A percentile compares a stretch with the other conserved stretches of the same genome.
phyloP scores from a whole-genome alignment of 306 rosid genomes.

The Quercus aquifolioides region DNA sequence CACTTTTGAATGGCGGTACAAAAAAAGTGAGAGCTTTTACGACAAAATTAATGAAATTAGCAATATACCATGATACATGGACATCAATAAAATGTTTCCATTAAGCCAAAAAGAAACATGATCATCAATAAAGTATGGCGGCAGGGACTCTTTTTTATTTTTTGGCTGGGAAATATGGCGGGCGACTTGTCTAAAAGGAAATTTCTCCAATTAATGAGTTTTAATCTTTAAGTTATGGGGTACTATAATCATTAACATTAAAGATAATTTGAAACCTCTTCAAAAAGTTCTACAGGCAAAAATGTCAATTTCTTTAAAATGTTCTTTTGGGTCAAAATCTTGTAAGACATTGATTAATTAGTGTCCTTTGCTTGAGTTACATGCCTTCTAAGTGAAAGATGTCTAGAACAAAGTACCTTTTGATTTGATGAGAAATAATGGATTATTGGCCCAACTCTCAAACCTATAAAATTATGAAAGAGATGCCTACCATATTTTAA shows the following conservation, averaged over 20 bases:
- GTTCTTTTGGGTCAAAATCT: neutral
- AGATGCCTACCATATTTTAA: too few relatives aligned
- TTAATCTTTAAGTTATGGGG: neutral
- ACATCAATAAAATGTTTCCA: neutral
- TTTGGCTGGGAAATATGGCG: neutral
- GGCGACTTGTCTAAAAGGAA: constrained; percentile 2
- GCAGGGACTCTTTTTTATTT: too few relatives aligned
- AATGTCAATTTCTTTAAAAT: neutral
- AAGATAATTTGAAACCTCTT: neutral
- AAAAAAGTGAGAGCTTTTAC: neutral
- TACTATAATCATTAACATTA: neutral
- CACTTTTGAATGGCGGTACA: constrained; percentile 12
- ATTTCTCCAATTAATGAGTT: neutral
- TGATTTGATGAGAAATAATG: too few relatives aligned
- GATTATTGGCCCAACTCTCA: too few relatives aligned
- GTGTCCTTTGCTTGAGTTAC: too few relatives aligned
- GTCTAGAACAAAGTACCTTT: too few relatives aligned
- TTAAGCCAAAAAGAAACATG: neutral
- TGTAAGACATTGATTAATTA: neutral
- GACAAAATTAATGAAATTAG: constrained; percentile 11
- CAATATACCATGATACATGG: neutral
- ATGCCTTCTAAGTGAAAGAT: too few relatives aligned
- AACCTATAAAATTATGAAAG: too few relatives aligned
- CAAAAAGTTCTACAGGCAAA: neutral
- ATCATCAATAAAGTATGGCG: neutral